Conservation (phyloP, 305 asterid genomes). For the Fraxinus sp. region DNA sequence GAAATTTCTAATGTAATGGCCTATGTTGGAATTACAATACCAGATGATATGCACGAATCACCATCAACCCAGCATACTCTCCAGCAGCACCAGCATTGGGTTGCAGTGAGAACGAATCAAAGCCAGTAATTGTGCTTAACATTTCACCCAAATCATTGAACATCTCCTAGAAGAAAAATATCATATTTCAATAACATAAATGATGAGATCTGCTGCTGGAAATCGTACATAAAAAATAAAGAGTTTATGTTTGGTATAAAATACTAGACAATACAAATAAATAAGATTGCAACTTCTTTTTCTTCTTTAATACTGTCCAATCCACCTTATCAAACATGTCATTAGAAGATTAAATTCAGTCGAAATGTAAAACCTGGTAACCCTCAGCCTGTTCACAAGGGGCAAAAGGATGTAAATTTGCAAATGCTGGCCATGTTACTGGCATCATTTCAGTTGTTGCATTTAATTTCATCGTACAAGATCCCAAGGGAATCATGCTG, state of each 20-base stretch:
- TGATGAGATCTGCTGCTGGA: background rate
- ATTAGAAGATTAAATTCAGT: background rate
- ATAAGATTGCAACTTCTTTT: background rate
- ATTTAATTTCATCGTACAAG: conserved; percentile 94
- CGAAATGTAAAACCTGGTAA: conserved; percentile 57
- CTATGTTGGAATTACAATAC: conserved; percentile 35
- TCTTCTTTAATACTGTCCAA: background rate
- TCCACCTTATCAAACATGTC: background rate
- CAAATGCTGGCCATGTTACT: conserved; percentile 83
- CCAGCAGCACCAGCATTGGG: conserved; percentile 99
- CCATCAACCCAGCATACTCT: conserved; percentile 98
- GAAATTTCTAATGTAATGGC: background rate
- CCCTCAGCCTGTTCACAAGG: conserved; percentile 85
- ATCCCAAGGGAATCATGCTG: conserved; percentile 97
- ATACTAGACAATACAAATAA: background rate
- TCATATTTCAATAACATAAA: conserved; percentile 12
- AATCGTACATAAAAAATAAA: background rate
- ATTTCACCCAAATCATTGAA: conserved; percentile 84
- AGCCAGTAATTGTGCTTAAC: conserved; percentile 87
- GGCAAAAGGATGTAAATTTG: conserved; percentile 91
- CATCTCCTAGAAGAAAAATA: conserved; percentile 69
- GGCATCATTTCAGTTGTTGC: conserved; percentile 99
- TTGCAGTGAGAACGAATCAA: conserved; percentile 97
- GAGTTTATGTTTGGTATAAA: background rate
- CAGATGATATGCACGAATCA: conserved; percentile 93